Evolutionary conservation across 2,329 filamentous ascomycete species (phyloP).

Genomic region (Alternaria brassicicola): DNA sequence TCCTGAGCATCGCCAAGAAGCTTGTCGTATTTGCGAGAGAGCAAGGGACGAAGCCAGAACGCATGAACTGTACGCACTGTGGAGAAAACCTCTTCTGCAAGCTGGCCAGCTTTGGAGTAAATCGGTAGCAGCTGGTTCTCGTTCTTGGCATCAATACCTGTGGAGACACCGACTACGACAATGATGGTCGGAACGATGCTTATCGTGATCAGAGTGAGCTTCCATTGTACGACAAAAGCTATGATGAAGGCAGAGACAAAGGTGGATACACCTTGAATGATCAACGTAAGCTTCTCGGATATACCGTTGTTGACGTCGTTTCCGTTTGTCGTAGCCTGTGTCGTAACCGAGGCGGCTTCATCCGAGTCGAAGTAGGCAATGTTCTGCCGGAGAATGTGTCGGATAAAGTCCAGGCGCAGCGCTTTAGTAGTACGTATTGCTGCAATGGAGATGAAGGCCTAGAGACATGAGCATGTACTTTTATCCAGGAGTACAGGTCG

Average conservation of each 20-base stretch:
- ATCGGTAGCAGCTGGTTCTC: conserved; percentile 49
- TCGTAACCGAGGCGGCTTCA: conserved; percentile 91
- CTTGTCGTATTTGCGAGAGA: conserved; percentile 53
- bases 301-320: conserved; percentile 94
- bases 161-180: conserved; percentile 34
- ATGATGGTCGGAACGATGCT: conserved; percentile 56
- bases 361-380: conserved; percentile 71
- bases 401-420: conserved; percentile 66
- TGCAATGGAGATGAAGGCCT: conserved; percentile 55
- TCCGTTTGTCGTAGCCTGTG: conserved; percentile 90
- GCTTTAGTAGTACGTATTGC: conserved; percentile 59
- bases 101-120: conserved; percentile 53
- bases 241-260: conserved; percentile 90
- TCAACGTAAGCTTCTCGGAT: conserved; percentile 51
- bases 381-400: conserved; percentile 61
- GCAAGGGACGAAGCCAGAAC: conserved; percentile 55
- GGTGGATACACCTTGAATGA: conserved; percentile 49
- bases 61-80: conserved; percentile 57
- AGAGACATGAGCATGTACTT: conserved; percentile 10
- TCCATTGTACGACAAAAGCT: conserved; percentile 90
- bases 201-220: conserved; percentile 78
- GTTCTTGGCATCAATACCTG: conserved; percentile 45
- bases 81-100: conserved; percentile 59
- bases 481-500: background rate
- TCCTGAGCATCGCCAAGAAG: conserved; percentile 52